Evolutionary conservation across 768 basidiomycete species (phyloP).

Genomic region (Gelatoporia subvermispora): DNA sequence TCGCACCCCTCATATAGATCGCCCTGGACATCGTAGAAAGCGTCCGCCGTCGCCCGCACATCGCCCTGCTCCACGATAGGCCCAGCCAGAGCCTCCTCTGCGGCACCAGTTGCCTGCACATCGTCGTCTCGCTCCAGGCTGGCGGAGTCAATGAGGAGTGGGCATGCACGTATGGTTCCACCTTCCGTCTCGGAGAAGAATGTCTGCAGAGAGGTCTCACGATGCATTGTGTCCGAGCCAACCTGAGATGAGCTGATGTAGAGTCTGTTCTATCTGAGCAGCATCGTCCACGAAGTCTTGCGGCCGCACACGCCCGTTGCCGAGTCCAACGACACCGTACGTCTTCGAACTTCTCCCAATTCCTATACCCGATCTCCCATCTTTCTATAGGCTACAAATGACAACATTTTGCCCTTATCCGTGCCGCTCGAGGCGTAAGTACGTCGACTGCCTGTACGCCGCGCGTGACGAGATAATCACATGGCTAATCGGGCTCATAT

Average conservation of each 20-base stretch:
- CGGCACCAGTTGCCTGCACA: conserved; percentile 29
- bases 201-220: conserved; percentile 43
- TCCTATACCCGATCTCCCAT: no score
- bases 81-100: conserved; percentile 36
- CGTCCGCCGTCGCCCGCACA: conserved; percentile 11
- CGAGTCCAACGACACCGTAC: conserved; percentile 25
- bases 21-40: conserved; percentile 10
- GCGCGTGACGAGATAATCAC: no score
- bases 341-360: no score
- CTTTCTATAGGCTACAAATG: no score
- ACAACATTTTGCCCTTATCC: no score
- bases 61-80: conserved; percentile 40
- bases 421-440: no score
- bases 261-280: conserved; percentile 50
- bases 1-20: conserved; percentile 11
- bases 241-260: conserved; percentile 49
- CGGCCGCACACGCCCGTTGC: conserved; percentile 40
- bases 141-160: conserved; percentile 39
- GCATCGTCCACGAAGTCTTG: conserved; percentile 41
- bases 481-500: no score
- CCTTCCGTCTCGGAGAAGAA: conserved; percentile 41
- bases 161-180: conserved; percentile 44
- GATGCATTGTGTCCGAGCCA: conserved; percentile 40
- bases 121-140: conserved; percentile 18
- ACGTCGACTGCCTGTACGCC: no score